Conservation (phyloP, 345 rosid genomes). For the Boechera stricta region DNA sequence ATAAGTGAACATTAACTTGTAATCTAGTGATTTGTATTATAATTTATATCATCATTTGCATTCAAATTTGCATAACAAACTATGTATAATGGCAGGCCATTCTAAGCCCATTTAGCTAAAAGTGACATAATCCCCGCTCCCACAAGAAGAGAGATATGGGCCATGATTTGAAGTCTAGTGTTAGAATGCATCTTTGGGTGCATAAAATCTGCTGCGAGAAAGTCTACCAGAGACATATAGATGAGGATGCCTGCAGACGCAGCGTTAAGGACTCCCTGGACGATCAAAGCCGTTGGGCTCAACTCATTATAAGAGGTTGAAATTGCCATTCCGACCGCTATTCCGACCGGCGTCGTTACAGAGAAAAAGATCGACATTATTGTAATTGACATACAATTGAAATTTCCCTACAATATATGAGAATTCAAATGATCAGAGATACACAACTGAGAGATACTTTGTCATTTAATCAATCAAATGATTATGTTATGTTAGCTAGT, state of each 20-base stretch:
- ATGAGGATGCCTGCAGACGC: conserved; percentile 72
- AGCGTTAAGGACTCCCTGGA: conserved; percentile 59
- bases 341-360: conserved; percentile 64
- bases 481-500: too few relatives aligned
- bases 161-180: conserved; percentile 49
- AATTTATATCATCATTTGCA: background rate
- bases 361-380: conserved; percentile 61
- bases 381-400: conserved; percentile 43
- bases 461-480: background rate
- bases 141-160: conserved; percentile 52
- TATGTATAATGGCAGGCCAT: background rate
- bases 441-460: background rate
- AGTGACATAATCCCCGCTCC: conserved; percentile 61
- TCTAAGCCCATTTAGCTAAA: conserved; percentile 50
- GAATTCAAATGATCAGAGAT: background rate
- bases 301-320: conserved; percentile 48
- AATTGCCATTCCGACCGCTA: conserved; percentile 59
- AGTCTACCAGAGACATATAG: conserved; percentile 76
- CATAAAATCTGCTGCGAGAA: conserved; percentile 65
- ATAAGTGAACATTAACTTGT: background rate
- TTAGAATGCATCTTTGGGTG: conserved; percentile 55
- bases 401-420: conserved; percentile 50
- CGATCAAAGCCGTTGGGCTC: conserved; percentile 52
- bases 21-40: background rate
- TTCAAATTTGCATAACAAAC: background rate